Evolutionary conservation across 306 rosid genomes (phyloP), one percentile per base, ranked within the genome.

Genomic region (Vigna trinervia): DNA sequence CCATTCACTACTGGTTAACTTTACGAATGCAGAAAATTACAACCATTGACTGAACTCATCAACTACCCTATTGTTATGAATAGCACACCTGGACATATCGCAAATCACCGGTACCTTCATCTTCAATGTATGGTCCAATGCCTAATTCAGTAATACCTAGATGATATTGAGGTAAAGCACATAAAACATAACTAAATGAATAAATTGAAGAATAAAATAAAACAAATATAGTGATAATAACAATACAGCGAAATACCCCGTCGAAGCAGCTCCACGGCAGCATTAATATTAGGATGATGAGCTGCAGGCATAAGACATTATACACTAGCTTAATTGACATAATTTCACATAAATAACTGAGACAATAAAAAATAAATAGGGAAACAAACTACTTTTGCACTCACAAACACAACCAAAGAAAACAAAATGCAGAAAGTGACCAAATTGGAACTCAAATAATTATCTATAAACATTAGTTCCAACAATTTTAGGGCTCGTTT

Each of bases 261-360:
- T 80, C 76, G 87, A 75, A 94, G 90, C 34, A 94, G 84, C 86
- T 89, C 92, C 75, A 90, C 96, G 0, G 95, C 87, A 28, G 97
- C 91, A 85, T 94, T 94, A 64, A 94, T 92, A 68, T 88, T 92
- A 19, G 98, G 98, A 90, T 92, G 98, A 86, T 95, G 96, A 82
- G 98, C 98, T 95, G 89, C 79, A 54, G 14, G 71, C 62, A 30
- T 53, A 53, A 71, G 5, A 36, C 64, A 32, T 52, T 45, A 73
- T 14, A 66, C 14, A 60, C 20, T 9, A 5, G 70, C 73, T 68
- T 81, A 64, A 74, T 50, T 60, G 46, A 64, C 13, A 71, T 41
- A 68, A 76, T 60, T 52, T 38, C 58, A 63, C 19, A 3, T 65
- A 46, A 71, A 58, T 46, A 38, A 72, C 38, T 1, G 47, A 47